A percentile compares a stretch with the other conserved stretches of the same genome.
Conservation (phyloP, 1,284 basidiomycete genomes). For the Cryptococcus sp. region DNA sequence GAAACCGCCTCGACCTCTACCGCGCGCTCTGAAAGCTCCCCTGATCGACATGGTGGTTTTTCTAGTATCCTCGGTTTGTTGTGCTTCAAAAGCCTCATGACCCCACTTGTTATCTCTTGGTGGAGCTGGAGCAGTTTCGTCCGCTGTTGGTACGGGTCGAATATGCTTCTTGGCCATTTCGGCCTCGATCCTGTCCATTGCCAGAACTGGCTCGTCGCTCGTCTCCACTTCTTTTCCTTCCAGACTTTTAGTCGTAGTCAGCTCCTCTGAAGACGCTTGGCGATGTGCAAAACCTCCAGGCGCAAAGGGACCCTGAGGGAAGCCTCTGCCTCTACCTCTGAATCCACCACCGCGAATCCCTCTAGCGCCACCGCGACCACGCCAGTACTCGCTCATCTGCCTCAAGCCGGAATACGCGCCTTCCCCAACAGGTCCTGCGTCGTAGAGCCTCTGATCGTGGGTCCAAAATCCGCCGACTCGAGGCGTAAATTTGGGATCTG, state of each 20-base stretch:
- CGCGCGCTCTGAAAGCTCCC: constrained; percentile 16
- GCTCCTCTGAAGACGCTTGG: constrained; percentile 2
- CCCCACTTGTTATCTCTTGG: constrained; percentile 37
- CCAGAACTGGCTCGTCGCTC: constrained; percentile 13
- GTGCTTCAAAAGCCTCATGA: constrained; percentile 44
- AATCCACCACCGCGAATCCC: constrained; percentile 14
- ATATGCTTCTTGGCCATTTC: constrained; percentile 21
- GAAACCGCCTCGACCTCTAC: constrained; percentile 22
- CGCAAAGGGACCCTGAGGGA: constrained; percentile 3
- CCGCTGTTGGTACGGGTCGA: background rate
- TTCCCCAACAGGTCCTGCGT: constrained; percentile 61
- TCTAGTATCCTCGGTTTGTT: constrained; percentile 18
- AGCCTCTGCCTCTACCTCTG: constrained; percentile 23
- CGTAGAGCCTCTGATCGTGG: constrained; percentile 71
- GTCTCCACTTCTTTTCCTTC: constrained; percentile 8
- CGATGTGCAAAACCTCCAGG: too few species aligned
- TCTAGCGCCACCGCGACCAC: constrained; percentile 60
- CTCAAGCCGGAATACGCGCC: constrained; percentile 73
- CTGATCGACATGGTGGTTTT: constrained; percentile 6
- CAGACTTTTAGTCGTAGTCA: constrained; percentile 5
- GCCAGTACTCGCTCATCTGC: constrained; percentile 71
- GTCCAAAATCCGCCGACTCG: constrained; percentile 87
- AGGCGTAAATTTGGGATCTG: constrained; percentile 80
- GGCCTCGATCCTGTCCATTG: constrained; percentile 40
- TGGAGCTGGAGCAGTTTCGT: background rate